These are phyloP conservation scores for Phellinidium pouzarii DNA, from an alignment of 1,284 basidiomycete genomes.

Conservation along the genomic window DNA sequence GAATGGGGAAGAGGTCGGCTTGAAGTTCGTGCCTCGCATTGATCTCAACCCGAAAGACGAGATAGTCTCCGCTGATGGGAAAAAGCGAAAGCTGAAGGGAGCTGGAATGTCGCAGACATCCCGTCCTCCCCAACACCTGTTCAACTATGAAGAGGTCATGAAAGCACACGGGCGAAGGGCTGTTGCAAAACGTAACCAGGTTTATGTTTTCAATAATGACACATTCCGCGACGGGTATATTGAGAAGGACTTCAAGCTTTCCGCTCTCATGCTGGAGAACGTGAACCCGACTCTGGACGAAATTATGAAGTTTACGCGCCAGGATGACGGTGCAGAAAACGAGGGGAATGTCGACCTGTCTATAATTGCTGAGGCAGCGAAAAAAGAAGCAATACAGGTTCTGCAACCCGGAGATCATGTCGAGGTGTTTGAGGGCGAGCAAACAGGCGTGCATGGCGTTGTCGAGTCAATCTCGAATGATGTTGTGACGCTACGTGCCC, in stretches of 20 bases:
- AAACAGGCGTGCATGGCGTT: constrained; percentile 86
- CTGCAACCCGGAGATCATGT: constrained; percentile 97
- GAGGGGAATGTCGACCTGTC: constrained; percentile 69
- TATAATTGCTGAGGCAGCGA: constrained; percentile 82
- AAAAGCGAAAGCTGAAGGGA: constrained; percentile 65
- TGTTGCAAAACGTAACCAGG: constrained; percentile 65
- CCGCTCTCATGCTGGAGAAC: constrained; percentile 76
- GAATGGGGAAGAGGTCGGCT: constrained; percentile 89
- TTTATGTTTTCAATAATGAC: constrained; percentile 86
- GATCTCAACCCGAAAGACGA: constrained; percentile 90
- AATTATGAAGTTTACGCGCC: constrained; percentile 83
- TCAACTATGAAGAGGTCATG: constrained; percentile 90
- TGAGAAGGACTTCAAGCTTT: constrained; percentile 92
- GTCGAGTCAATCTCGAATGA: constrained; percentile 89
- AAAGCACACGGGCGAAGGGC: constrained; percentile 80
- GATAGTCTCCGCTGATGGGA: constrained; percentile 47
- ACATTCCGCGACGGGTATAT: constrained; percentile 94
- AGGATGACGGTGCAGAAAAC: constrained; percentile 55
- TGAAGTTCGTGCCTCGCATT: constrained; percentile 95
- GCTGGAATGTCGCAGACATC: constrained; percentile 39
- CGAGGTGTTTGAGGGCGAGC: constrained; percentile 96
- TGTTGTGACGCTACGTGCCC: constrained; percentile 77
- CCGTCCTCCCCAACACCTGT: constrained; percentile 87
- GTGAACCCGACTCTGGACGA: constrained; percentile 96
- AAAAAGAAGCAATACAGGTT: constrained; percentile 81